These are phyloP conservation scores for Silene uniflora DNA, from an alignment of 148 eudicot species.

Conservation along the genomic window DNA sequence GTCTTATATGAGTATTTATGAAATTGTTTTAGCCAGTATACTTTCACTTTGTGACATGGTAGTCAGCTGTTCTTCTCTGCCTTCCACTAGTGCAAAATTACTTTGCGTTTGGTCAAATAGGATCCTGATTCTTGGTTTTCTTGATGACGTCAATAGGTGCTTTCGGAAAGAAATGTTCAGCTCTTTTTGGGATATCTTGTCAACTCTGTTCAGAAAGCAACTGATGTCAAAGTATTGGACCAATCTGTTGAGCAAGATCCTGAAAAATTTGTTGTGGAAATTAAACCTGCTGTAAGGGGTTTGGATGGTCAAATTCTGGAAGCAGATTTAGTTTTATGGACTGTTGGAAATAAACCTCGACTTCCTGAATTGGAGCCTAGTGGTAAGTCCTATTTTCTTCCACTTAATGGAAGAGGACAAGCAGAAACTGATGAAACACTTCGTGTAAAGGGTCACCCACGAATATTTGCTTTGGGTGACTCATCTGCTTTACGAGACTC, in stretches of 20 bases:
- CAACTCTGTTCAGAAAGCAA: slow-evolving; percentile 41
- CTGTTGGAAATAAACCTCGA: slow-evolving; percentile 81
- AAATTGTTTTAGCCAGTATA: not conserved
- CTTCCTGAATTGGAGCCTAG: slow-evolving; percentile 60
- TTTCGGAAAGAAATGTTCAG: slow-evolving; percentile 71
- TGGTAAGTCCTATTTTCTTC: slow-evolving; percentile 58
- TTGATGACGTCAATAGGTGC: slow-evolving; percentile 52
- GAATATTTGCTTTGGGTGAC: slow-evolving; percentile 90
- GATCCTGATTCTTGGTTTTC: slow-evolving; percentile 2
- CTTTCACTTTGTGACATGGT: not conserved
- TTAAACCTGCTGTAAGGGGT: slow-evolving; percentile 75
- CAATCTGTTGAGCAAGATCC: slow-evolving; percentile 26
- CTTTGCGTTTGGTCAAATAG: not conserved
- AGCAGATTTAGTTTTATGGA: slow-evolving; percentile 94
- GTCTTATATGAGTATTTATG: not conserved
- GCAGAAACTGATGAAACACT: slow-evolving; percentile 96
- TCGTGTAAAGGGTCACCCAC: slow-evolving; percentile 88
- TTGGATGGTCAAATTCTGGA: slow-evolving; percentile 53
- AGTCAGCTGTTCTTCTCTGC: not conserved
- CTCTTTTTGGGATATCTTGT: slow-evolving; percentile 79
- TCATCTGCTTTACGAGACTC: slow-evolving; percentile 79
- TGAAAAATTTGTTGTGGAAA: slow-evolving; percentile 55
- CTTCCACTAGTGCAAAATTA: slow-evolving; percentile 1
- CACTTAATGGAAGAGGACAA: slow-evolving; percentile 85
- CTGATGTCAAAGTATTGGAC: slow-evolving; percentile 20